Evolutionary conservation across 2,329 filamentous ascomycete genomes (phyloP).

Genomic region (Lachnellula arida): DNA sequence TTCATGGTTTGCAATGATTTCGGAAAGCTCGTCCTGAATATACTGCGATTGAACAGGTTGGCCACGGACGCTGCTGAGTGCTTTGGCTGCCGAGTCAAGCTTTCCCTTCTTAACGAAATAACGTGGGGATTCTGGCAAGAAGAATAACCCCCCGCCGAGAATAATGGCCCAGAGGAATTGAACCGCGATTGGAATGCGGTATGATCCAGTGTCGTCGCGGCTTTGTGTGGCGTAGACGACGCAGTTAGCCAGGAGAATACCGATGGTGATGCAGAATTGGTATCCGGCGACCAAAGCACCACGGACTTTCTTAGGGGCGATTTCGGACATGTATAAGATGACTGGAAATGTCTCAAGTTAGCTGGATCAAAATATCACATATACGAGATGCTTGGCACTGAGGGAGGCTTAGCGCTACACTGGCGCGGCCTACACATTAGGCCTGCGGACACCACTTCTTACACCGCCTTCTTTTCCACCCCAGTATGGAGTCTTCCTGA

Average conservation of each 20-base stretch:
- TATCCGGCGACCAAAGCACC: slow-evolving; percentile 77
- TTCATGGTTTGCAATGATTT: slow-evolving; percentile 86
- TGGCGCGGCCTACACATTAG: no score
- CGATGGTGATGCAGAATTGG: slow-evolving; percentile 79
- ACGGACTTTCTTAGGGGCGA: slow-evolving; percentile 64
- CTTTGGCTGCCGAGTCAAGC: slow-evolving; percentile 56
- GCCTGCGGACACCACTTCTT: no score
- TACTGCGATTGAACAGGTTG: slow-evolving; percentile 68
- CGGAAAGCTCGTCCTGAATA: slow-evolving; percentile 73
- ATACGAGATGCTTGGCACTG: neutral
- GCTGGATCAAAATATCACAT: no score
- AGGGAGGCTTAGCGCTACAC: no score
- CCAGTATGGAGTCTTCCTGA: slow-evolving; percentile 32
- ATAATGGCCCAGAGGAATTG: slow-evolving; percentile 80
- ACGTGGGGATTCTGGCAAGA: slow-evolving; percentile 81
- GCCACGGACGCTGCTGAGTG: slow-evolving; percentile 66
- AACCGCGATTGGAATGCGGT: slow-evolving; percentile 75
- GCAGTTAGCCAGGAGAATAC: slow-evolving; percentile 68
- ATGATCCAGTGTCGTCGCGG: slow-evolving; percentile 58
- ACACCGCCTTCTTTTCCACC: slow-evolving; percentile 17
- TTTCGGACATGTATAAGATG: slow-evolving; percentile 69
- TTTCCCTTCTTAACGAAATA: slow-evolving; percentile 78
- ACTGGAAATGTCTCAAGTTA: slow-evolving; percentile 30
- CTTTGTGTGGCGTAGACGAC: slow-evolving; percentile 69
- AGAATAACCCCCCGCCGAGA: slow-evolving; percentile 64